Base-by-base conservation (phyloP, 306 rosid species). In the Lagenaria siceraria region DNA sequence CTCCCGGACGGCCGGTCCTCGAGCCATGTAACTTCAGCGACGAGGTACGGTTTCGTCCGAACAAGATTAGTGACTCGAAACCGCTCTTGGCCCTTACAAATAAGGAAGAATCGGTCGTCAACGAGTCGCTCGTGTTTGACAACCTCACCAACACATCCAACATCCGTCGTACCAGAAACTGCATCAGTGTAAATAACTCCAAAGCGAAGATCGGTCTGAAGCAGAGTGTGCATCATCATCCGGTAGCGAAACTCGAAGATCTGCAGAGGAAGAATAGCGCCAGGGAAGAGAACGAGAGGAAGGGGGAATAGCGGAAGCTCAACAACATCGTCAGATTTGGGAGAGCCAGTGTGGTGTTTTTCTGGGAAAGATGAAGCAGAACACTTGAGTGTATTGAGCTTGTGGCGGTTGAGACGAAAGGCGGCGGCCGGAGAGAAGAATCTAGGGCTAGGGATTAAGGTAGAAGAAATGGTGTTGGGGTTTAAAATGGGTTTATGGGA, bases 161-260 rank as follows among this genome's bases (percentile, higher is more conserved):
- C 97, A 12, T 87, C 96, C 31, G 98, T 75, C 7, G 90, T 85
- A 8, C 99, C 99, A 2, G 98, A 79, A 17, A 90, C 90, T 17
- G 93, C 78, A 82, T 92, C 98, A 61, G 88, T 80, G 84, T 86
- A 95, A 48, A 95, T 90, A 19, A 95, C 98, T 10, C 99, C 99
- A 80, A 95, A 95, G 8, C 99, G 99, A 78, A 96, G 98, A 83
- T 96, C 99, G 25, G 99, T 87, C 76, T 92, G 97, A 59, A 96
- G 96, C 53, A 96, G 93, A 4, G 97, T 92, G 85, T 96, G 99
- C 99, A 92, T 96, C 99, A 96, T 96, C 81, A 95, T 89, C 25
- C 99, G 92, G 89, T 95, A 95, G 4, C 99, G 97, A 83, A 95
- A 90, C 88, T 95, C 99, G 74, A 95, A 95, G 96, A 95, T 95